Evolutionary conservation across 2,329 filamentous ascomycete species (phyloP), one percentile per base, ranked within the genome.

Genomic region (Pyricularia sp.): DNA sequence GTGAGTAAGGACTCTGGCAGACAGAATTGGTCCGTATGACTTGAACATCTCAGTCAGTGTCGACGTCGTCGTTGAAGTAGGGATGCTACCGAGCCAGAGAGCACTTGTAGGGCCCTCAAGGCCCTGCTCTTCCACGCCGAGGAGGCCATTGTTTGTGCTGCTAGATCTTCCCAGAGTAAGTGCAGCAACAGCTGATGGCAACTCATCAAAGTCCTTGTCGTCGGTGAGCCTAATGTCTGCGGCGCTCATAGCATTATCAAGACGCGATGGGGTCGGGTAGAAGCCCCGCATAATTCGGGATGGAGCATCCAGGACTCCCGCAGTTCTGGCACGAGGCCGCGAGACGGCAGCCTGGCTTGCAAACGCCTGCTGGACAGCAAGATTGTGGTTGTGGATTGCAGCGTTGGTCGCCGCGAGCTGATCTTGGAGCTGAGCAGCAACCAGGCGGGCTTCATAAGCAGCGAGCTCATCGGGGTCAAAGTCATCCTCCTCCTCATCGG

Each of bases 61-160:
- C 1, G 94, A 97, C 12, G 95, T 94, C 0, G 95, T 99, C 2
- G 95, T 99, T 2, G 95, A 98, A 4, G 94, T 94, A 14, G 95
- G 95, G 70, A 99, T 97, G 79, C 94, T 97, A 69, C 95, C 95
- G 67, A 99, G 91, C 95, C 95, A 99, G 69, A 99, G 83, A 42
- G 95, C 94, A 75, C 94, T 91, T 14, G 95, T 98, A 25, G 94
- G 94, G 0, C 92, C 92, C 77, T 97, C 94, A 59, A 97, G 84
- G 55, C 88, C 92, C 72, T 88, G 88, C 72, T 97, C 93, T 70
- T 97, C 92, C 11, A 86, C 85, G 65, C 87, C 85, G 71, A 96
- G 86, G 50, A 90, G 84, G 70, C 87, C 83, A 77, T 92, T 84
- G 78, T 89, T 85, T 76, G 77, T 92, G 75, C 89, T 87, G 76